Evolutionary conservation across 371 early-diverging fungal genomes (phyloP).

Genomic region (Mycotypha africana): DNA sequence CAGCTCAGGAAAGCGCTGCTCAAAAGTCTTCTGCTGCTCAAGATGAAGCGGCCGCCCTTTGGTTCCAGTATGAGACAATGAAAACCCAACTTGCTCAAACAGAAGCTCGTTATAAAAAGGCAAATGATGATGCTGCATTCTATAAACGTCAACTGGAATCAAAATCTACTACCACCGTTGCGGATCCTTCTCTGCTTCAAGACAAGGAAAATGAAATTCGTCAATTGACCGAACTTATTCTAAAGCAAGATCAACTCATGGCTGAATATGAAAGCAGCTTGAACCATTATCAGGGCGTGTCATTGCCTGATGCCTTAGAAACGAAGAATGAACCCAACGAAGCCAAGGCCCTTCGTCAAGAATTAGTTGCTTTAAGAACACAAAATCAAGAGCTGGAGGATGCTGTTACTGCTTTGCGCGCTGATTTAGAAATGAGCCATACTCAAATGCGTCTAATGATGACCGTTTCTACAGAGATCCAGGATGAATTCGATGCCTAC

Average conservation of each 20-base stretch:
- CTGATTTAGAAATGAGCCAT: constrained; percentile 22
- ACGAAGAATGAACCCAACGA: constrained; percentile 4
- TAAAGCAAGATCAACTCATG: constrained; percentile 15
- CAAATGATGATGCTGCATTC: constrained; percentile 15
- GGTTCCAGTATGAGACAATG: constrained; percentile 20
- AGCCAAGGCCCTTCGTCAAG: constrained; percentile 12
- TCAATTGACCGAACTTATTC: constrained; percentile 15
- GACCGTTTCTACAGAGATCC: constrained; percentile 28
- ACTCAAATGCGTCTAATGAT: constrained; percentile 26
- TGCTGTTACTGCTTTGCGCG: constrained; percentile 14
- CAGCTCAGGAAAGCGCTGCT: background rate
- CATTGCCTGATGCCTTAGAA: constrained; percentile 7
- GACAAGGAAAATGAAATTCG: constrained; percentile 17
- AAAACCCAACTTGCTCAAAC: constrained; percentile 20
- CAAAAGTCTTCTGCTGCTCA: background rate
- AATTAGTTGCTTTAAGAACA: constrained; percentile 8
- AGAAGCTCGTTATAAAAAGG: constrained; percentile 9
- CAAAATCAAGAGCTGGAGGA: constrained; percentile 15
- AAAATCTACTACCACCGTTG: constrained; percentile 2
- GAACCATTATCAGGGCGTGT: background rate
- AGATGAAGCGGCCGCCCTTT: constrained; percentile 15
- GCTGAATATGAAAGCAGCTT: constrained; percentile 12
- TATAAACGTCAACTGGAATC: constrained; percentile 18
- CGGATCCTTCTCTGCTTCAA: too few relatives aligned
- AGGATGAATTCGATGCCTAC: constrained; percentile 20